Conservation (phyloP, 148 eudicot species). For the Cornus controversa region DNA sequence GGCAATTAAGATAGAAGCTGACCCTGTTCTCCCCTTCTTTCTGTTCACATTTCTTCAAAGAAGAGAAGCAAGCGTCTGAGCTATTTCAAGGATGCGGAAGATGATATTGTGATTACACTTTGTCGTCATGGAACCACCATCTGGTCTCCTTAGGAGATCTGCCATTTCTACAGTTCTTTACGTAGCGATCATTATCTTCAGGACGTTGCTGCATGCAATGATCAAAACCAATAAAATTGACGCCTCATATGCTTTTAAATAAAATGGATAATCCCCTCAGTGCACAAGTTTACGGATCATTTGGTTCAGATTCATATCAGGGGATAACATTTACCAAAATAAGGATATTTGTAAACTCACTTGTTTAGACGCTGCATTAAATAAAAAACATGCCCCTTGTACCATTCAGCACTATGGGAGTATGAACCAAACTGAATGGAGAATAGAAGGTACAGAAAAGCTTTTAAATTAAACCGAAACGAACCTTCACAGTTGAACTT, state of each 20-base stretch:
- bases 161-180: conserved; percentile 79
- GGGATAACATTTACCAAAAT: neutral
- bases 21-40: neutral
- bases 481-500: conserved; percentile 62
- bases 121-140: conserved; percentile 98
- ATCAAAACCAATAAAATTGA: conserved; percentile 4
- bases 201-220: conserved; percentile 72
- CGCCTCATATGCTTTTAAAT: neutral
- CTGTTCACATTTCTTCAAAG: neutral
- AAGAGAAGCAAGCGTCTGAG: neutral
- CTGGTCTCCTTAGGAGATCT: conserved; percentile 92
- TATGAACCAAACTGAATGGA: neutral
- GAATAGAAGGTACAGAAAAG: neutral
- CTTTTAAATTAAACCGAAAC: conserved; percentile 10
- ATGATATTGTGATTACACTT: conserved; percentile 41
- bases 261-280: neutral
- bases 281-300: neutral
- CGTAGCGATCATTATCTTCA: conserved; percentile 84
- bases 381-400: neutral
- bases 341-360: neutral
- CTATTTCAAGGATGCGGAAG: conserved; percentile 11
- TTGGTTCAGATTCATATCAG: neutral
- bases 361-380: neutral
- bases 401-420: neutral
- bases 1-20: neutral